Conservation (phyloP, 352 stramenopile genomes). For the Globisporangium spiculum region DNA sequence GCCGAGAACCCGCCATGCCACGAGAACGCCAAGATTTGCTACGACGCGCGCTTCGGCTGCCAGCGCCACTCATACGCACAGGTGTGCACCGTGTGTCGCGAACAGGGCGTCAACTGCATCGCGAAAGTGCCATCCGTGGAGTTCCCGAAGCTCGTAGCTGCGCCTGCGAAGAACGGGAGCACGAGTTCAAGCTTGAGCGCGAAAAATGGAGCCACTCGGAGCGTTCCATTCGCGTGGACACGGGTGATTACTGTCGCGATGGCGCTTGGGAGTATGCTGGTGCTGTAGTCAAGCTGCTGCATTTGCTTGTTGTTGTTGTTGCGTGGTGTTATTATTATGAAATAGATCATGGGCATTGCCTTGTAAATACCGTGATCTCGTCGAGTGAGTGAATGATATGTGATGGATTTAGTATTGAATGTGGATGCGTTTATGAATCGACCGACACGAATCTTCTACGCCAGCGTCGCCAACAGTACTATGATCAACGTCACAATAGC, state of each 20-base stretch:
- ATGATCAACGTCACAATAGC: background rate
- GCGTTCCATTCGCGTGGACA: background rate
- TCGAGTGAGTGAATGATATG: background rate
- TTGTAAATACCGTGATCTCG: background rate
- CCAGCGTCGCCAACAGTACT: background rate
- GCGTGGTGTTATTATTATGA: conserved; percentile 2
- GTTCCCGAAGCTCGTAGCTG: conserved; percentile 44
- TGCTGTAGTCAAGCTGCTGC: background rate
- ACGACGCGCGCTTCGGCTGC: conserved; percentile 50
- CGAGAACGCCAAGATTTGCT: conserved; percentile 51
- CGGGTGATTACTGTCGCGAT: background rate
- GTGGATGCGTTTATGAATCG: background rate
- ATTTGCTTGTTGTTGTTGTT: background rate
- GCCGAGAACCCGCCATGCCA: conserved; percentile 59
- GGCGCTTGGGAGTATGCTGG: background rate
- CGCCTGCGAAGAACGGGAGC: conserved; percentile 23
- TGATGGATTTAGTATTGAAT: background rate
- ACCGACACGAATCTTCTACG: background rate
- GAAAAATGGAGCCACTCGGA: background rate
- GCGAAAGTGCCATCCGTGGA: conserved; percentile 31
- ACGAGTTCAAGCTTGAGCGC: background rate
- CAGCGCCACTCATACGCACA: conserved; percentile 56
- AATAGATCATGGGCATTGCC: background rate
- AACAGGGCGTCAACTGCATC: conserved; percentile 34
- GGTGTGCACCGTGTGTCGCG: conserved; percentile 55